These are phyloP conservation scores for Coemansia umbellata DNA, from an alignment of 192 early-diverging fungal species.

Conservation along the genomic window DNA sequence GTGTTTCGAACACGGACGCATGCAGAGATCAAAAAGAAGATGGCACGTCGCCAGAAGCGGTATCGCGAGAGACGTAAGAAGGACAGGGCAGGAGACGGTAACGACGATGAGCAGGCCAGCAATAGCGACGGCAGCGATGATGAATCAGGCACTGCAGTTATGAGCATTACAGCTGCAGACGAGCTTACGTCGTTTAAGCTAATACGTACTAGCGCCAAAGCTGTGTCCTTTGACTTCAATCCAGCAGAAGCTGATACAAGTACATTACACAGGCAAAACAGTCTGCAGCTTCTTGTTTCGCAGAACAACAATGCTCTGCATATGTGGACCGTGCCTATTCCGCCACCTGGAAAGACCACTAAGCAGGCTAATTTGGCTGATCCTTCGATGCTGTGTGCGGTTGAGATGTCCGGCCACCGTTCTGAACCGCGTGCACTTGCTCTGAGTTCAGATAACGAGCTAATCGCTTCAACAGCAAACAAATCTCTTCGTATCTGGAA, in stretches of 20 bases:
- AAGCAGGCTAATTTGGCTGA: slow-evolving; percentile 64
- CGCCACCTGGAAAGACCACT: slow-evolving; percentile 55
- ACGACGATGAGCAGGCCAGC: slow-evolving; percentile 32
- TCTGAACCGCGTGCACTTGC: slow-evolving; percentile 85
- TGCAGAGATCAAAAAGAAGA: slow-evolving; percentile 81
- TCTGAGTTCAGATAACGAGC: slow-evolving; percentile 84
- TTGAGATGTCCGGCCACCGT: slow-evolving; percentile 88
- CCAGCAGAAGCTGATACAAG: slow-evolving; percentile 24
- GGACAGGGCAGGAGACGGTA: slow-evolving; percentile 27
- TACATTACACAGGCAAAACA: slow-evolving; percentile 19
- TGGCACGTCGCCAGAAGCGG: slow-evolving; percentile 74
- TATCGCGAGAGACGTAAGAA: slow-evolving; percentile 68
- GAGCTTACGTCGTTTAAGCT: slow-evolving; percentile 70
- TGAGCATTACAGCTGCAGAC: slow-evolving; percentile 67
- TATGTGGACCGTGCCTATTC: slow-evolving; percentile 62
- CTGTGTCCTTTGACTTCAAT: slow-evolving; percentile 62
- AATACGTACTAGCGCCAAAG: slow-evolving; percentile 72
- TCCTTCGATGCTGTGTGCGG: slow-evolving; percentile 59
- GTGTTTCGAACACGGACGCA: slow-evolving; percentile 73
- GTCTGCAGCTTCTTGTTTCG: slow-evolving; percentile 59
- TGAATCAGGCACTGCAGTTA: slow-evolving; percentile 1
- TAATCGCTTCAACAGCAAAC: slow-evolving; percentile 84
- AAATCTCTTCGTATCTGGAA: slow-evolving; percentile 89
- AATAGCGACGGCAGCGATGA: slow-evolving; percentile 3
- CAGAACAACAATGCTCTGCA: slow-evolving; percentile 84